Evolutionary conservation across 192 early-diverging fungal genomes (phyloP).

Genomic region (Kickxella alabastrina): DNA sequence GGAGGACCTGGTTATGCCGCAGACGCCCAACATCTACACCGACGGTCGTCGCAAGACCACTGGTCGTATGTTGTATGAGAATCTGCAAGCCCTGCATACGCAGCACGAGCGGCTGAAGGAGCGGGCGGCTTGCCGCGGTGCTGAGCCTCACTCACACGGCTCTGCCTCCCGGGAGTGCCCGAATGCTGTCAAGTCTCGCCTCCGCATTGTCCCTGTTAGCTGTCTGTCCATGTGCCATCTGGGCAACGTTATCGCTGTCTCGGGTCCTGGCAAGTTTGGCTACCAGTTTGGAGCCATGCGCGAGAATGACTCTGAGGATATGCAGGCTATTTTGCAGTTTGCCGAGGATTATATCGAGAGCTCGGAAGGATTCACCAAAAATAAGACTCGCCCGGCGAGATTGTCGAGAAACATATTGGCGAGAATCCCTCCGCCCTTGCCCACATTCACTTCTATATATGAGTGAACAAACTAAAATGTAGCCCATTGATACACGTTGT

Average conservation of each 20-base stretch:
- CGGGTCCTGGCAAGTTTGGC: constrained; percentile 44
- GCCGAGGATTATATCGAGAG: constrained; percentile 52
- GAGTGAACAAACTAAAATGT: constrained; percentile 31
- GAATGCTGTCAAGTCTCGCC: constrained; percentile 40
- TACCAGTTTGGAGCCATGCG: constrained; percentile 52
- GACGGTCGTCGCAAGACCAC: constrained; percentile 48
- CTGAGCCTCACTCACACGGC: constrained; percentile 26
- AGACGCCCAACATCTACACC: constrained; percentile 47
- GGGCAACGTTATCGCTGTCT: constrained; percentile 43
- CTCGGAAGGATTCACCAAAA: constrained; percentile 44
- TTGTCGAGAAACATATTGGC: constrained; percentile 44
- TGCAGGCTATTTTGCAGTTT: constrained; percentile 51
- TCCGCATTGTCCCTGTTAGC: constrained; percentile 48
- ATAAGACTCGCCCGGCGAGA: constrained; percentile 36
- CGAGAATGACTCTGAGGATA: constrained; percentile 47
- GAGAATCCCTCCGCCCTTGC: constrained; percentile 40
- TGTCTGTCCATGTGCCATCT: constrained; percentile 49
- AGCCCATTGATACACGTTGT: background rate
- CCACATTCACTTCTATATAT: constrained; percentile 35
- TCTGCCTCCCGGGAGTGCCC: constrained; percentile 33
- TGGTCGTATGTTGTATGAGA: constrained; percentile 51
- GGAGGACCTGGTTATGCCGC: constrained; percentile 50
- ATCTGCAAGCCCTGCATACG: constrained; percentile 41
- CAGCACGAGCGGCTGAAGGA: constrained; percentile 48
- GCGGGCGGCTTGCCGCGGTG: constrained; percentile 39